These are phyloP conservation scores for Phytophthora meadii DNA, from an alignment of 352 stramenopile genomes.

Conservation along the genomic window DNA sequence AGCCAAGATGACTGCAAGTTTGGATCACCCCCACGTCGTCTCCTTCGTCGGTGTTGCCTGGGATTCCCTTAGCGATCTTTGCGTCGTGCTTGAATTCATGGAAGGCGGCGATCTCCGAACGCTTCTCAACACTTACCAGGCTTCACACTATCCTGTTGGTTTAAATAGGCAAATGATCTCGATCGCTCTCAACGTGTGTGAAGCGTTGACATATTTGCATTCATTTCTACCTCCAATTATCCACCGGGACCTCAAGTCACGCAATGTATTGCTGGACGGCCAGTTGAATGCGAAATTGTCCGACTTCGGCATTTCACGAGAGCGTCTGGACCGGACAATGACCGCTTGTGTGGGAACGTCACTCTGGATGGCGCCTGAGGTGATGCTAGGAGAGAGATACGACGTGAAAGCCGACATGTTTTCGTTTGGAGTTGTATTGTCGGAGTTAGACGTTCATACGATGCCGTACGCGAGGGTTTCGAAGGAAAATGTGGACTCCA, in stretches of 20 bases:
- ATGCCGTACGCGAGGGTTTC: conserved; percentile 11
- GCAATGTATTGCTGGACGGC: conserved; percentile 34
- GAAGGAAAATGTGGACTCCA: conserved; percentile 1
- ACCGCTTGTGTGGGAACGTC: conserved; percentile 17
- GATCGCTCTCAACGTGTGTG: conserved; percentile 35
- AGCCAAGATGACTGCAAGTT: conserved; percentile 39
- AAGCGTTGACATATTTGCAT: conserved; percentile 35
- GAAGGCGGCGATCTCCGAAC: conserved; percentile 45
- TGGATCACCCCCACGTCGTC: conserved; percentile 46
- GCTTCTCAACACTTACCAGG: conserved; percentile 31
- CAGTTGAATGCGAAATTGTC: conserved; percentile 66
- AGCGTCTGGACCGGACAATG: conserved; percentile 44
- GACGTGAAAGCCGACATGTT: conserved; percentile 22
- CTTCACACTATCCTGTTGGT: conserved; percentile 11
- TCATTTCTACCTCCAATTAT: conserved; percentile 34
- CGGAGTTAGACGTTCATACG: conserved; percentile 34
- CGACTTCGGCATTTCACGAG: conserved; percentile 68
- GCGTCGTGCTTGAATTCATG: conserved; percentile 53
- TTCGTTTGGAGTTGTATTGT: conserved; percentile 37
- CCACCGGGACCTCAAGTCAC: conserved; percentile 49
- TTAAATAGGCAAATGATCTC: conserved; percentile 34
- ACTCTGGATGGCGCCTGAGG: conserved; percentile 10
- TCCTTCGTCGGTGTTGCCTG: conserved; percentile 46
- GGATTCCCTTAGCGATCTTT: conserved; percentile 47
- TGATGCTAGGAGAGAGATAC: conserved; percentile 20